A percentile compares a stretch with the other conserved stretches of the same genome.
Evolutionary conservation across 106 monocot genomes (phyloP).

Genomic region (Agapanthus africanus): DNA sequence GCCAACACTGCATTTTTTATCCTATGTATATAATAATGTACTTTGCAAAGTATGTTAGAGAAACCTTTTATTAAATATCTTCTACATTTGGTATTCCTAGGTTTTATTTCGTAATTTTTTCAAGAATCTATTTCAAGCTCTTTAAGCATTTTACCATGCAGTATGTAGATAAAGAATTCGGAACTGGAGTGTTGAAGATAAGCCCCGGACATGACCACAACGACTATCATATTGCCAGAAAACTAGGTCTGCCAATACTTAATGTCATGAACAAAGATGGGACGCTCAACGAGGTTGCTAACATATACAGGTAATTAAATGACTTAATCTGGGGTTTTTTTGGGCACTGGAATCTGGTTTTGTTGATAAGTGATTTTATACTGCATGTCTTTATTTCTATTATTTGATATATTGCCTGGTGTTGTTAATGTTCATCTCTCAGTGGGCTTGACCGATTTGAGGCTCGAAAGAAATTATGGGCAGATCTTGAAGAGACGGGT

Average conservation of each 20-base stretch:
- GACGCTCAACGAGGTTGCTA: constrained; percentile 91
- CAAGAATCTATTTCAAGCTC: constrained; percentile 10
- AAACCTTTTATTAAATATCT: background rate
- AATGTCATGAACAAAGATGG: constrained; percentile 99
- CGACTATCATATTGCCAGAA: constrained; percentile 95
- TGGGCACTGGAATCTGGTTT: no score
- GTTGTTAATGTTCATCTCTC: constrained; percentile 8
- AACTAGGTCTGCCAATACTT: constrained; percentile 95
- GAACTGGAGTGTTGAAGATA: constrained; percentile 96
- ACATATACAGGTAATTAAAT: constrained; percentile 55
- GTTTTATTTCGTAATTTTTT: background rate
- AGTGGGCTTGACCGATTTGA: constrained; percentile 97
- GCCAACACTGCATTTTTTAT: background rate
- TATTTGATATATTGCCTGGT: constrained; percentile 10
- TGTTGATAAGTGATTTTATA: background rate
- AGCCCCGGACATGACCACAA: constrained; percentile 99
- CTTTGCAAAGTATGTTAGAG: background rate
- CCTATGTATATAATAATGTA: background rate
- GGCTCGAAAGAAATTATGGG: constrained; percentile 86
- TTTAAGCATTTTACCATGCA: constrained; percentile 24
- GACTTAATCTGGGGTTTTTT: no score
- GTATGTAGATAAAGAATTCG: constrained; percentile 97
- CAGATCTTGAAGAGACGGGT: constrained; percentile 87
- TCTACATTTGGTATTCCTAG: background rate
- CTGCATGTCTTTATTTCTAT: background rate